A percentile compares a stretch with the other conserved stretches of the same genome.
phyloP scores from a whole-genome alignment of 163 green algal species.

The Smithsoniella earleae region DNA sequence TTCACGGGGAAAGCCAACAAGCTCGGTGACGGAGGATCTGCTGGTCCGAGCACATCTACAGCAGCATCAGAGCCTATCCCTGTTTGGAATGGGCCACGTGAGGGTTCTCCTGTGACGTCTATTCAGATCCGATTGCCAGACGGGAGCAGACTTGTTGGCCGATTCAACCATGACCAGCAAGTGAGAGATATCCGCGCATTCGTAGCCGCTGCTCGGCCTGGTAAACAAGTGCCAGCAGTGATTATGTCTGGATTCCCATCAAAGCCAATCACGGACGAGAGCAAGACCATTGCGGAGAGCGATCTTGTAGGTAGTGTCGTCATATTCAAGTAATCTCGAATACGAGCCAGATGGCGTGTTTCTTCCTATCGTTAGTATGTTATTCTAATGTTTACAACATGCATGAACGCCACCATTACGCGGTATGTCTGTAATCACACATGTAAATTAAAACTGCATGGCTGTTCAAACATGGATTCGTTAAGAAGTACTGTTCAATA shows the following conservation, averaged over 20 bases:
- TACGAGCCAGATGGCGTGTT: no score
- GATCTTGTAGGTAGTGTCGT: conserved; percentile 1
- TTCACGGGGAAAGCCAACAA: conserved; percentile 14
- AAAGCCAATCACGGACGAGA: not conserved
- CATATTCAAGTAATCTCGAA: conserved; percentile 19
- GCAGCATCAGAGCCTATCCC: not conserved
- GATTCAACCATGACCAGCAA: conserved; percentile 24
- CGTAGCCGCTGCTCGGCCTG: not conserved
- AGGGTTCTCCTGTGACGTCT: not conserved
- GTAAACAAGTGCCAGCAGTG: not conserved
- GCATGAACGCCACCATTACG: no score
- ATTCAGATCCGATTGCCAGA: conserved; percentile 27
- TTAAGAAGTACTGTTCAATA: no score
- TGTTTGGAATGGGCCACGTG: not conserved
- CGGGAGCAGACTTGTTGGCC: not conserved
- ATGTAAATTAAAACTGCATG: no score
- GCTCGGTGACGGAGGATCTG: not conserved
- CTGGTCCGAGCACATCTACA: not conserved
- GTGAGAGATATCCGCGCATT: conserved; percentile 17
- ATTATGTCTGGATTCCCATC: conserved; percentile 28
- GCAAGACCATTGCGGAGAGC: not conserved
- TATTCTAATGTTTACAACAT: no score
- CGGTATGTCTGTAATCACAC: no score
- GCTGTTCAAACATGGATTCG: no score
- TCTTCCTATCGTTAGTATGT: no score